These are phyloP conservation scores for Zychaea mexicana DNA, from an alignment of 371 early-diverging fungal genomes.

Conservation along the genomic window DNA sequence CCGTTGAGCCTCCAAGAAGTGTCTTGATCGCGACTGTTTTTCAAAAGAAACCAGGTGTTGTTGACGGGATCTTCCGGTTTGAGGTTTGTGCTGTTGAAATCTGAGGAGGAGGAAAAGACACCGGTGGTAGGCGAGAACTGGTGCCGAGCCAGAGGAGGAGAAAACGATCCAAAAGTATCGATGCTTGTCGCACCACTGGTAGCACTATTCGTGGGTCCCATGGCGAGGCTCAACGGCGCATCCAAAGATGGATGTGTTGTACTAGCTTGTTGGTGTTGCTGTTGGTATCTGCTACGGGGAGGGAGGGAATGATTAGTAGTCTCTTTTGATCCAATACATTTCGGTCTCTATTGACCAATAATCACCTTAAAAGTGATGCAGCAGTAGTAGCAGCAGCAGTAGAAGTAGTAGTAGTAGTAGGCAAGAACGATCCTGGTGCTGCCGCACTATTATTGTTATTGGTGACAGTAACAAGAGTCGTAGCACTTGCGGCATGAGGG, in stretches of 20 bases:
- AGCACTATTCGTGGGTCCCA: slow-evolving; percentile 2
- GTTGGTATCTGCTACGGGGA: slow-evolving; percentile 5
- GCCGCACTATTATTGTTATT: slow-evolving; percentile 86
- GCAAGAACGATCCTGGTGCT: slow-evolving; percentile 88
- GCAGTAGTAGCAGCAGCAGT: too few species aligned
- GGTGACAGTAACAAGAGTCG: slow-evolving; percentile 82
- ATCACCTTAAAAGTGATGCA: slow-evolving; percentile 83
- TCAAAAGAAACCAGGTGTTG: slow-evolving; percentile 2
- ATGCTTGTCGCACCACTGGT: slow-evolving; percentile 1
- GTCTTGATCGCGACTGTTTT: slow-evolving; percentile 12
- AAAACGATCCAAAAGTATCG: slow-evolving; percentile 11
- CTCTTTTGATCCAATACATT: too few species aligned
- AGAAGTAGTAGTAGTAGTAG: slow-evolving; percentile 81
- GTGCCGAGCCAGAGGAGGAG: slow-evolving; percentile 9
- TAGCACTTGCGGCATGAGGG: slow-evolving; percentile 85
- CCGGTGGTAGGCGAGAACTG: background rate
- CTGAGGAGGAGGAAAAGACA: background rate
- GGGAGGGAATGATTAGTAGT: too few species aligned
- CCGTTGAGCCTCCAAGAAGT: slow-evolving; percentile 26
- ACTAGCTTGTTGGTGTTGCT: background rate
- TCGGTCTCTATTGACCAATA: too few species aligned
- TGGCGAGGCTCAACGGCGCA: background rate
- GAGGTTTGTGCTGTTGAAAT: background rate
- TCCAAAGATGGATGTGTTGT: background rate
- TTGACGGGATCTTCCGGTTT: background rate